Percentiles rank a stretch among this genome's conserved stretches.
Evolutionary conservation across 1,284 basidiomycete genomes (phyloP).

Genomic region (Sporisorium reilianum): DNA sequence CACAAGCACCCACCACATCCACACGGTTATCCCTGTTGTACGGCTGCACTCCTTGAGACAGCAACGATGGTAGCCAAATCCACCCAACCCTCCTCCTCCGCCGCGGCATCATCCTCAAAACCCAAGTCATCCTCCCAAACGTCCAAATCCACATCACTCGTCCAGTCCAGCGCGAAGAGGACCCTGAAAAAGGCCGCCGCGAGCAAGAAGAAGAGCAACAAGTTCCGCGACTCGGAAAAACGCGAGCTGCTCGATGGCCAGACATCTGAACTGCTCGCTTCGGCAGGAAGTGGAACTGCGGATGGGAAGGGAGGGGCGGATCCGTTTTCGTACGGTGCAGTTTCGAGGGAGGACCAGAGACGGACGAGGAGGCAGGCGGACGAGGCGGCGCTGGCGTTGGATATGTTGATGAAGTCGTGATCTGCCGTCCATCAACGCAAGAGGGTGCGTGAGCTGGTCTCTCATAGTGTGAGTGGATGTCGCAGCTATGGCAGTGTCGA

Average conservation of each 20-base stretch:
- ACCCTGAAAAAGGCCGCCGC: not conserved
- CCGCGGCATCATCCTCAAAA: slow-evolving; percentile 5
- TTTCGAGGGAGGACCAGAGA: slow-evolving; percentile 14
- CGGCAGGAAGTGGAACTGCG: too few species aligned
- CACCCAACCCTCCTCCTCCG: not conserved
- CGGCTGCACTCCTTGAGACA: too few species aligned
- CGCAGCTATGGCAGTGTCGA: not conserved
- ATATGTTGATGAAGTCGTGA: slow-evolving; percentile 37
- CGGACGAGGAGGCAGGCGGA: slow-evolving; percentile 33
- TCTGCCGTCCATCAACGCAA: too few species aligned
- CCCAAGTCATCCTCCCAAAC: slow-evolving; percentile 14
- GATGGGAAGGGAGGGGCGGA: slow-evolving; percentile 1
- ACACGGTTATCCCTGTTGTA: too few species aligned
- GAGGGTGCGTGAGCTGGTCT: too few species aligned
- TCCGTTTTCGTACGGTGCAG: slow-evolving; percentile 25
- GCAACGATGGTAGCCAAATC: slow-evolving; percentile 17
- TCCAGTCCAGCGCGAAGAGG: slow-evolving; percentile 27
- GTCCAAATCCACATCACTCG: slow-evolving; percentile 9
- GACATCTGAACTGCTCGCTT: slow-evolving; percentile 16
- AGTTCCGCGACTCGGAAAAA: slow-evolving; percentile 30
- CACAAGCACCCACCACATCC: not conserved
- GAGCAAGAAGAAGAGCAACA: slow-evolving; percentile 15
- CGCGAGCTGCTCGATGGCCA: slow-evolving; percentile 27
- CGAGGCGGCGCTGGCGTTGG: slow-evolving; percentile 25
- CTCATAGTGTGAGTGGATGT: not conserved